A percentile compares a stretch with the other conserved stretches of the same genome.
Evolutionary conservation across 345 rosid species (phyloP).

Genomic region (Sisymbrium irio): DNA sequence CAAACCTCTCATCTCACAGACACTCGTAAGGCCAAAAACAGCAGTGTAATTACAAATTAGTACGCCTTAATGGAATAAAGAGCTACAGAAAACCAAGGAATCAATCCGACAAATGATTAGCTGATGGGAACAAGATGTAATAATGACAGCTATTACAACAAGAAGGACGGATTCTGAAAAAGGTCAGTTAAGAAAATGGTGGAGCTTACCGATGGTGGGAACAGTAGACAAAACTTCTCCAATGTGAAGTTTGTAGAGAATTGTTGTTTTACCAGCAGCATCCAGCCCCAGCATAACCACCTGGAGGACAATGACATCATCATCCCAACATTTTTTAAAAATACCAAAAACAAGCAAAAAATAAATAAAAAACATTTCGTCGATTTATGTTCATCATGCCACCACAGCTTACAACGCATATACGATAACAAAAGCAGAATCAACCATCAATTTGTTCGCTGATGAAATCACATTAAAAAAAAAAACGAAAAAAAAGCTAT

Average conservation of each 20-base stretch:
- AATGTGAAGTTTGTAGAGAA: constrained; percentile 94
- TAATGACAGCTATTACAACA: neutral
- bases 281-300: constrained; percentile 99
- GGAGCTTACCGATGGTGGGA: constrained; percentile 80
- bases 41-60: neutral
- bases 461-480: constrained; percentile 5
- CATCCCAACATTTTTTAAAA: neutral
- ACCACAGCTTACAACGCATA: neutral
- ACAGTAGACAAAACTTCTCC: constrained; percentile 99
- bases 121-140: neutral
- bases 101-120: neutral
- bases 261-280: constrained; percentile 97
- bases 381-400: neutral
- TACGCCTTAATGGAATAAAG: neutral
- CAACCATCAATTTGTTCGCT: neutral
- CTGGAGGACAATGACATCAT: constrained; percentile 45
- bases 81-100: neutral
- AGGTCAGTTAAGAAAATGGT: neutral
- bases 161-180: neutral
- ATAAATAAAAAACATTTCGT: neutral
- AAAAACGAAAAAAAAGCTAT: no score
- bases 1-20: neutral
- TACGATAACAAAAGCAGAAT: neutral
- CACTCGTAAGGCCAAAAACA: neutral
- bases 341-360: neutral